Percentiles rank a stretch among this genome's conserved stretches.
phyloP scores from a whole-genome alignment of 768 basidiomycete species.

The Phylloporus sp. region DNA sequence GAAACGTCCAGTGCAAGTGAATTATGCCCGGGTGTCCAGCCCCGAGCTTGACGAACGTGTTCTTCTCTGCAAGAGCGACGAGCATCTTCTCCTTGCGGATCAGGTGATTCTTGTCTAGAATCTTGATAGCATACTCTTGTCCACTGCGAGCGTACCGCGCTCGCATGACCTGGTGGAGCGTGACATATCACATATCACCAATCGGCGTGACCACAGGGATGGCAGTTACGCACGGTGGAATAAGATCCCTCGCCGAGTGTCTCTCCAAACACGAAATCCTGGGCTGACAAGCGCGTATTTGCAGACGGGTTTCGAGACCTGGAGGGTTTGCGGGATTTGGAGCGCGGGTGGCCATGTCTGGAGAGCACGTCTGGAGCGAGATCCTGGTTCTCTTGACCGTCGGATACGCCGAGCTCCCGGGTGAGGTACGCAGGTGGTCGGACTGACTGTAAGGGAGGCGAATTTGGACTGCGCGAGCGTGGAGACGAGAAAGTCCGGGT shows the following conservation, averaged over 20 bases:
- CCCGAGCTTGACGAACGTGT: constrained; percentile 60
- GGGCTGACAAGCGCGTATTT: constrained; percentile 41
- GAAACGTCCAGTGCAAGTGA: constrained; percentile 77
- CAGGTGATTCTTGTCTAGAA: constrained; percentile 80
- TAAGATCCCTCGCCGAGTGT: constrained; percentile 81
- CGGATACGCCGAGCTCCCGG: constrained; percentile 46
- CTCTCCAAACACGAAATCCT: constrained; percentile 70
- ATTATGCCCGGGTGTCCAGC: constrained; percentile 78
- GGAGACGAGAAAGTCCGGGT: constrained; percentile 62
- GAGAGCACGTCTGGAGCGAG: neutral
- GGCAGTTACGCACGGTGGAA: constrained; percentile 60
- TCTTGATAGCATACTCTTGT: constrained; percentile 71
- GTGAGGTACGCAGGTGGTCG: constrained; percentile 50
- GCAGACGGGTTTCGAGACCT: constrained; percentile 44
- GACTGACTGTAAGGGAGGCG: constrained; percentile 32
- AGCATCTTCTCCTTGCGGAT: constrained; percentile 71
- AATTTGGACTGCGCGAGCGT: constrained; percentile 49
- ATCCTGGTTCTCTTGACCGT: constrained; percentile 20
- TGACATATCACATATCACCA: constrained; percentile 9
- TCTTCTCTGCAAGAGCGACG: constrained; percentile 77
- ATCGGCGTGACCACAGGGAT: constrained; percentile 6
- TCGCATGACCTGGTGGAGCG: constrained; percentile 46
- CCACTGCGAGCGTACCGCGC: constrained; percentile 51
- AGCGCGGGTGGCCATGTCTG: constrained; percentile 27
- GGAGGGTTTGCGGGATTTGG: constrained; percentile 37